A percentile compares a stretch with the other conserved stretches of the same genome.
phyloP scores from a whole-genome alignment of 2,329 filamentous ascomycete species.

The Chaetomium sp. region DNA sequence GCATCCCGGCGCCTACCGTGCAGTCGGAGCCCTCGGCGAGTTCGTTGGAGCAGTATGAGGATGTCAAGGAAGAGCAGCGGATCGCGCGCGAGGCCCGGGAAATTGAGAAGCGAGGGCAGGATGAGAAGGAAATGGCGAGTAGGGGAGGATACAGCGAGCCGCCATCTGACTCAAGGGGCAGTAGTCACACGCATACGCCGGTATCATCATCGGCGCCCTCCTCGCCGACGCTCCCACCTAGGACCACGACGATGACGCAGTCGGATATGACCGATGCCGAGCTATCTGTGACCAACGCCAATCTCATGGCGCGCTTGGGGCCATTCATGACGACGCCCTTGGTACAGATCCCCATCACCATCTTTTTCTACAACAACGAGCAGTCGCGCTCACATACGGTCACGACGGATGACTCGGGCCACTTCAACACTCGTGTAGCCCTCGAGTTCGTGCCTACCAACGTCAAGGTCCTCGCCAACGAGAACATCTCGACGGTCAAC shows the following conservation, averaged over 20 bases:
- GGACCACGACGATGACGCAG: conserved; percentile 29
- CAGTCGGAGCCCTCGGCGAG: conserved; percentile 27
- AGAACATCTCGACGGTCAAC: conserved; percentile 74
- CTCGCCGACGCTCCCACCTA: conserved; percentile 37
- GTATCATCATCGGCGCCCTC: conserved; percentile 35
- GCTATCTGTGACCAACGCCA: conserved; percentile 70
- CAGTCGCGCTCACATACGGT: conserved; percentile 79
- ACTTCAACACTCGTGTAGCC: conserved; percentile 74
- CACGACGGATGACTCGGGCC: conserved; percentile 78
- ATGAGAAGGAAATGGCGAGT: conserved; percentile 63
- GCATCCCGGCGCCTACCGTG: conserved; percentile 63
- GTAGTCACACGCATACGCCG: conserved; percentile 23
- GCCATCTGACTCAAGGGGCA: conserved; percentile 40
- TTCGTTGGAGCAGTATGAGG: conserved; percentile 40
- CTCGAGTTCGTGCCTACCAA: conserved; percentile 88
- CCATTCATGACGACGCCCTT: conserved; percentile 87
- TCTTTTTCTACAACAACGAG: conserved; percentile 90
- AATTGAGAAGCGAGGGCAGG: conserved; percentile 65
- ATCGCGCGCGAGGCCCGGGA: conserved; percentile 70
- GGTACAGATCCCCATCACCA: conserved; percentile 69
- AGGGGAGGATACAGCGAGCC: conserved; percentile 68
- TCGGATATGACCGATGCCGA: conserved; percentile 67
- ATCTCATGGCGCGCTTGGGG: conserved; percentile 78
- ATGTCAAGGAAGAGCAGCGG: conserved; percentile 52
- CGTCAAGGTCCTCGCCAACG: conserved; percentile 78